phyloP scores from a whole-genome alignment of 1,139 yeast genomes.

The Taphrina pruni region DNA sequence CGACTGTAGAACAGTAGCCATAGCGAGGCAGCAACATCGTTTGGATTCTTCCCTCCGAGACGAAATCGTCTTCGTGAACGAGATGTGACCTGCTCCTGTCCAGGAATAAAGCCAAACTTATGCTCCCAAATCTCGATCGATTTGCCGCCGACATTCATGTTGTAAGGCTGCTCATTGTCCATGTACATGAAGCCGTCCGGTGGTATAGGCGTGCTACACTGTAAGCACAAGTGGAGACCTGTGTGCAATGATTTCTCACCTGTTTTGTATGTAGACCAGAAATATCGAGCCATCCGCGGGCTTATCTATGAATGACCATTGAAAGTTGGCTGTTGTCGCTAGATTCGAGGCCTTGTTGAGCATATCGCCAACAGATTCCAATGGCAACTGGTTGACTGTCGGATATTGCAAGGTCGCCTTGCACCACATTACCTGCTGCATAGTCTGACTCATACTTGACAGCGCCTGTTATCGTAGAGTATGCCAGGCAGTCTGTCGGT shows the following conservation, averaged over 20 bases:
- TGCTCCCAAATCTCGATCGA: conserved; percentile 43
- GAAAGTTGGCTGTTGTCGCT: conserved; percentile 40
- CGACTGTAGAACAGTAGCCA: conserved; percentile 34
- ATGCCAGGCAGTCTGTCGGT: too few relatives aligned
- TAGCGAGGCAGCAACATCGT: conserved; percentile 36
- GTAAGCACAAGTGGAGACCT: neutral
- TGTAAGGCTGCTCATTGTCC: conserved; percentile 42
- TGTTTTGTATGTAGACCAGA: conserved; percentile 41
- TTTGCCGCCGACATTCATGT: conserved; percentile 41
- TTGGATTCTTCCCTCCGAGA: conserved; percentile 35
- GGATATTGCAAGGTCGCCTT: conserved; percentile 42
- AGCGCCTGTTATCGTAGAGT: neutral
- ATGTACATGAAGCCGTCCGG: conserved; percentile 44
- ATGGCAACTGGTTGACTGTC: conserved; percentile 40
- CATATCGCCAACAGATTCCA: conserved; percentile 44
- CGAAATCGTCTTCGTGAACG: conserved; percentile 42
- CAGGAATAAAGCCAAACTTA: conserved; percentile 43
- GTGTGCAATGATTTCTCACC: neutral
- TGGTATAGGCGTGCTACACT: conserved; percentile 35
- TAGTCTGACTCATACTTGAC: conserved; percentile 12
- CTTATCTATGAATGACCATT: conserved; percentile 43
- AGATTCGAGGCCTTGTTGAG: conserved; percentile 42
- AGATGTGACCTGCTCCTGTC: conserved; percentile 41
- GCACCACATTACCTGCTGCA: conserved; percentile 41
- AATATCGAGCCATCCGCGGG: conserved; percentile 44